A percentile compares a stretch with the other conserved stretches of the same genome.
These are phyloP conservation scores for Trichoderma semiorbis DNA, from an alignment of 2,329 filamentous ascomycete species.

Conservation along the genomic window DNA sequence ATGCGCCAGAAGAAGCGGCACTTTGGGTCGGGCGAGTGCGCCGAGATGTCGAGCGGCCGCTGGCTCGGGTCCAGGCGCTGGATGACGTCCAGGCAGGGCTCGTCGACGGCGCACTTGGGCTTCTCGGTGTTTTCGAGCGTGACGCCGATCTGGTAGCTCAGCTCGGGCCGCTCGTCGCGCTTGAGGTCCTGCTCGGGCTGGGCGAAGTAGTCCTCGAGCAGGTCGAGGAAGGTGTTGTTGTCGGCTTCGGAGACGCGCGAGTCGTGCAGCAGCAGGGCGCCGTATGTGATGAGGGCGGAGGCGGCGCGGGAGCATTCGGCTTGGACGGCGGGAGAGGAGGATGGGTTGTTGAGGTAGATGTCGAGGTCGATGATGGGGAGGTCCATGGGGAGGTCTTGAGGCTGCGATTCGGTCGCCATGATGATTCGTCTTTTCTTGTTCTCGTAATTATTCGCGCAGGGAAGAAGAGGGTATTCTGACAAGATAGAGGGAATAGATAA, in stretches of 20 bases:
- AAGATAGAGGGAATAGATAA: background rate
- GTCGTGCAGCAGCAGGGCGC: conserved; percentile 58
- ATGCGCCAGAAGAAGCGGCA: conserved; percentile 63
- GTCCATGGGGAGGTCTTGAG: conserved; percentile 43
- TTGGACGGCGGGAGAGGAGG: conserved; percentile 41
- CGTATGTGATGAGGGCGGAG: conserved; percentile 56
- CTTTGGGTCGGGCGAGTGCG: conserved; percentile 57
- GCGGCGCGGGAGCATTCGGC: conserved; percentile 54
- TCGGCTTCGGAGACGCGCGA: conserved; percentile 53
- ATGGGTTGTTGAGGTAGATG: conserved; percentile 46
- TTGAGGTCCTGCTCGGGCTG: conserved; percentile 47
- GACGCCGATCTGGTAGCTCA: conserved; percentile 59
- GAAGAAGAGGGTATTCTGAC: background rate
- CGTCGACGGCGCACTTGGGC: conserved; percentile 61
- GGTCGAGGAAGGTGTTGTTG: conserved; percentile 56
- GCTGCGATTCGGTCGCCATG: conserved; percentile 13
- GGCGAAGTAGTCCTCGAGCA: conserved; percentile 63
- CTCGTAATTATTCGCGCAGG: background rate
- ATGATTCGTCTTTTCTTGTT: background rate
- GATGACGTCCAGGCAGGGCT: conserved; percentile 57
- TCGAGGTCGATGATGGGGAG: conserved; percentile 59
- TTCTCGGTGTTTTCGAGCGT: conserved; percentile 62
- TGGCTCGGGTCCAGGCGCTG: conserved; percentile 50
- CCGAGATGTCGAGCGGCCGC: conserved; percentile 56
- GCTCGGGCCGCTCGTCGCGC: conserved; percentile 53